Conservation (phyloP, 768 basidiomycete genomes). For the Tylopilus balloui region DNA sequence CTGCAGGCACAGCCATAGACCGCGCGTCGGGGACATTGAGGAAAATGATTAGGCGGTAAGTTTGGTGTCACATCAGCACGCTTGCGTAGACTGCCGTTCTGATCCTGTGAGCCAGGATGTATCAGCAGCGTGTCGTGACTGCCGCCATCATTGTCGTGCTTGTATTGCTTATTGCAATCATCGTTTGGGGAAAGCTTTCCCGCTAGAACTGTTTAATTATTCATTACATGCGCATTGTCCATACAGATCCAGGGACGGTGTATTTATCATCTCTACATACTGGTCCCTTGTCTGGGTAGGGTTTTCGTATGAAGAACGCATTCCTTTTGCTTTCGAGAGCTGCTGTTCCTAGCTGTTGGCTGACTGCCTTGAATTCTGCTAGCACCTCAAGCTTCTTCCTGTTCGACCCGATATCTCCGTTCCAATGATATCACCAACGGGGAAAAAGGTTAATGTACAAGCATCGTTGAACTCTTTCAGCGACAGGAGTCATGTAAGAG, state of each 20-base stretch:
- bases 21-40: slow-evolving; percentile 87
- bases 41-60: slow-evolving; percentile 93
- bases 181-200: slow-evolving; percentile 74
- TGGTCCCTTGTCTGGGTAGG: neutral
- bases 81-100: slow-evolving; percentile 9
- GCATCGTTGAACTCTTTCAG: slow-evolving; percentile 9
- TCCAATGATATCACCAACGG: neutral
- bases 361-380: slow-evolving; percentile 12
- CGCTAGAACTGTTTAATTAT: slow-evolving; percentile 28
- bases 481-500: neutral
- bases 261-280: slow-evolving; percentile 29
- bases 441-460: slow-evolving; percentile 12
- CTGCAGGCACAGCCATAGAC: slow-evolving; percentile 87
- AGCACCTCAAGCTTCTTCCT: slow-evolving; percentile 12
- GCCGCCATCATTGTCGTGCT: slow-evolving; percentile 82
- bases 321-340: slow-evolving; percentile 22
- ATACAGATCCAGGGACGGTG: slow-evolving; percentile 12
- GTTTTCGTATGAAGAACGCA: slow-evolving; percentile 30
- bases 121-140: slow-evolving; percentile 90
- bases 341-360: slow-evolving; percentile 9
- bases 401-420: slow-evolving; percentile 21
- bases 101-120: slow-evolving; percentile 66
- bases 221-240: slow-evolving; percentile 18
- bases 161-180: slow-evolving; percentile 73
- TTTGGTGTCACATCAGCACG: slow-evolving; percentile 9